A percentile compares a stretch with the other conserved stretches of the same genome.
Evolutionary conservation across 495 filamentous ascomycete species (phyloP).

Genomic region (Terfezia claveryi): DNA sequence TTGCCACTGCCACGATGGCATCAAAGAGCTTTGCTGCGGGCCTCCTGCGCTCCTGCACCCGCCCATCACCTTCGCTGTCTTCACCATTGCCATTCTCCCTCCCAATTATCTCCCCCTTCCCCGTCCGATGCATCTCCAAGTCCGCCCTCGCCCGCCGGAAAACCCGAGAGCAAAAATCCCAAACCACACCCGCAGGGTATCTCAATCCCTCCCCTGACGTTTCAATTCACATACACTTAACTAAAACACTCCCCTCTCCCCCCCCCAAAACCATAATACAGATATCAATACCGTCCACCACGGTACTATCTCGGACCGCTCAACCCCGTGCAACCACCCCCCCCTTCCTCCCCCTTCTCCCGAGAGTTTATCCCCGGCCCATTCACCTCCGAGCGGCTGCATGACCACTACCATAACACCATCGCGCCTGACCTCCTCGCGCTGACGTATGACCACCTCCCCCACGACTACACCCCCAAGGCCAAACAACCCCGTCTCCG

Average conservation of each 20-base stretch:
- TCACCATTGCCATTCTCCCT: no score
- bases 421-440: constrained; percentile 78
- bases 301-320: constrained; percentile 85
- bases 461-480: constrained; percentile 37
- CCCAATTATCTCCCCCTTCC: no score
- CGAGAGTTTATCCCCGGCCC: constrained; percentile 81
- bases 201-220: no score
- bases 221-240: no score
- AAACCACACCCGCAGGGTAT: no score
- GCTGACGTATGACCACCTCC: constrained; percentile 58
- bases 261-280: constrained; percentile 16
- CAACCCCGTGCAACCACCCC: constrained; percentile 72
- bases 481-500: constrained; percentile 53
- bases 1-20: no score
- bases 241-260: background rate
- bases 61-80: no score
- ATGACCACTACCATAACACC: constrained; percentile 74
- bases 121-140: no score
- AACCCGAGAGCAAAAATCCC: no score
- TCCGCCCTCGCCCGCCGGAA: no score
- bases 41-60: no score
- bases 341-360: constrained; percentile 63
- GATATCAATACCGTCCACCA: constrained; percentile 82
- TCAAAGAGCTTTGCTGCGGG: no score
- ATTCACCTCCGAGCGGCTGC: constrained; percentile 67